Evolutionary conservation across 208 protist genomes (phyloP).

Genomic region (Trypanosoma platydactyli): DNA sequence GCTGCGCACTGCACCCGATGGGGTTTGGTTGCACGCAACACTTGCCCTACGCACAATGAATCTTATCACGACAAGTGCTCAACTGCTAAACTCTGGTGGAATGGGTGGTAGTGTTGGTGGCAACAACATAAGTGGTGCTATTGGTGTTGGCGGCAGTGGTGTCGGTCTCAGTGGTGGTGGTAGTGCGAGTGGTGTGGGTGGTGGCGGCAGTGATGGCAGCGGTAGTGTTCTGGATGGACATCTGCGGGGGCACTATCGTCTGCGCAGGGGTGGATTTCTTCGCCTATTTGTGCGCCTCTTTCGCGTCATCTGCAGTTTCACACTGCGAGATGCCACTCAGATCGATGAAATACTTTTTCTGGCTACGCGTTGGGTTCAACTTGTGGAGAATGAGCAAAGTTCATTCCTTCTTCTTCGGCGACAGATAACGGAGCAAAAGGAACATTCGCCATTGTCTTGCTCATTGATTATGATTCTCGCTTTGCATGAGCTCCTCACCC

Average conservation of each 20-base stretch:
- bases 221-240: background rate
- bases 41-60: slow-evolving; percentile 69
- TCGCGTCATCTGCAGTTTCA: slow-evolving; percentile 62
- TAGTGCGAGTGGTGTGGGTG: slow-evolving; percentile 8
- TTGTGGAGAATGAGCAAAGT: slow-evolving; percentile 47
- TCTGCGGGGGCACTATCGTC: slow-evolving; percentile 6
- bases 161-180: slow-evolving; percentile 17
- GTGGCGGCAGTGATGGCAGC: slow-evolving; percentile 13
- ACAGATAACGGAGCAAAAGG: slow-evolving; percentile 40
- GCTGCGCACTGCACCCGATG: slow-evolving; percentile 54
- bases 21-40: slow-evolving; percentile 68
- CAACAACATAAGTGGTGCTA: background rate
- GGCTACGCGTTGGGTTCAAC: slow-evolving; percentile 38
- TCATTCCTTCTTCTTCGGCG: slow-evolving; percentile 37
- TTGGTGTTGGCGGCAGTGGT: slow-evolving; percentile 13
- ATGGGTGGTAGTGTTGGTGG: slow-evolving; percentile 10
- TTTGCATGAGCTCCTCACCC: slow-evolving; percentile 68
- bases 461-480: slow-evolving; percentile 64
- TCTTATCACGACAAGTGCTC: slow-evolving; percentile 48
- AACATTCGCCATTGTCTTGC: slow-evolving; percentile 63
- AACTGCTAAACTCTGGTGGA: slow-evolving; percentile 59
- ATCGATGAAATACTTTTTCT: slow-evolving; percentile 48
- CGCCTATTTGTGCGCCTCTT: slow-evolving; percentile 83
- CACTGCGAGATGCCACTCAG: slow-evolving; percentile 34
- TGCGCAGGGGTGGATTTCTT: slow-evolving; percentile 62